These are phyloP conservation scores for Cornus controversa DNA, from an alignment of 148 eudicot genomes.

Conservation along the genomic window DNA sequence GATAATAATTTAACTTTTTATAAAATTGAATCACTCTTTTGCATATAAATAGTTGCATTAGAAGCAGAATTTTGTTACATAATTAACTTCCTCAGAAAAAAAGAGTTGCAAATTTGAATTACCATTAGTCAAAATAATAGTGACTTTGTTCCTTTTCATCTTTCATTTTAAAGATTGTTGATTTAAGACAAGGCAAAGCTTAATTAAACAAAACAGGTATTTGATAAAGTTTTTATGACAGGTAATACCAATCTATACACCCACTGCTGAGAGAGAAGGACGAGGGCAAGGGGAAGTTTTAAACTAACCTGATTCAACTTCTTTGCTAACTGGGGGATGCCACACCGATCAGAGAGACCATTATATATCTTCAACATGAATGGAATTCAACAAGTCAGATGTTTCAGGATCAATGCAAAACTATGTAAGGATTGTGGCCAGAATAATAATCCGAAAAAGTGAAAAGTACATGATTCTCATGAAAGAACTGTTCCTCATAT, in stretches of 20 bases:
- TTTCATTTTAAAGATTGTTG: not conserved
- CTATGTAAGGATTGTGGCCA: not conserved
- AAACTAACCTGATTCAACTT: slow-evolving; percentile 45
- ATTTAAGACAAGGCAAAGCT: not conserved
- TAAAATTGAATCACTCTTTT: too few relatives aligned
- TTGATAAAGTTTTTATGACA: too few relatives aligned
- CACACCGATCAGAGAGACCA: slow-evolving; percentile 41
- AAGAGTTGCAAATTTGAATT: not conserved
- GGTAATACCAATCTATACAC: too few relatives aligned
- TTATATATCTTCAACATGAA: slow-evolving; percentile 31
- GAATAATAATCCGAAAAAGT: slow-evolving; percentile 7
- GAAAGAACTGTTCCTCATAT: slow-evolving; percentile 49
- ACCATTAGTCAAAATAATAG: not conserved
- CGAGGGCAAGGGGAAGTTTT: too few relatives aligned
- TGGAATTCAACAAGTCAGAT: slow-evolving; percentile 3
- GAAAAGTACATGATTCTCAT: slow-evolving; percentile 34
- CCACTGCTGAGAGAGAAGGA: too few relatives aligned
- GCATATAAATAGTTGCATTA: not conserved
- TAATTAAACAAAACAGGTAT: not conserved
- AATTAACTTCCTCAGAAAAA: not conserved
- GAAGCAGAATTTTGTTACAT: not conserved
- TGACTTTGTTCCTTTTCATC: too few relatives aligned
- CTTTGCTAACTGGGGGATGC: slow-evolving; percentile 50
- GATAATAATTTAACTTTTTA: too few relatives aligned
- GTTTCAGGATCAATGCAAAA: not conserved